Percentiles rank a stretch among this genome's conserved stretches.
Evolutionary conservation across 2,329 filamentous ascomycete species (phyloP).

Genomic region (Fusarium sp.): DNA sequence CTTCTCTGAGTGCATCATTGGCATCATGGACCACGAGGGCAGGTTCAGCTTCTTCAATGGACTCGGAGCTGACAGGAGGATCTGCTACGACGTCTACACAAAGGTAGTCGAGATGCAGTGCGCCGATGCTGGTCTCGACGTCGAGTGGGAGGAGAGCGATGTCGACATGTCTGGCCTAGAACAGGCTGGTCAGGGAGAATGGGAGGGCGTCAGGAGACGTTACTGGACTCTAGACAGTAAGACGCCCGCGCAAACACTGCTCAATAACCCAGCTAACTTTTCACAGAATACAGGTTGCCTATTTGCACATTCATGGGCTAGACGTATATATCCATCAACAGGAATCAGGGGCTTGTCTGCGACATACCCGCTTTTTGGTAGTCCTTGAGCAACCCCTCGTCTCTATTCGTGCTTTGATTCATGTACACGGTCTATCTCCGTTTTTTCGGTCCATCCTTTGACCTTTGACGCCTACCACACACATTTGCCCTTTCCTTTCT

Average conservation of each 20-base stretch:
- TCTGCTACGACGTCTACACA: slow-evolving; percentile 97
- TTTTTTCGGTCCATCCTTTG: slow-evolving; percentile 36
- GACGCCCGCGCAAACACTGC: slow-evolving; percentile 42
- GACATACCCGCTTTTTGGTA: slow-evolving; percentile 27
- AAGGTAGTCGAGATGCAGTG: slow-evolving; percentile 93
- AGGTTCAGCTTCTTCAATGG: slow-evolving; percentile 91
- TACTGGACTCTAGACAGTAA: slow-evolving; percentile 88
- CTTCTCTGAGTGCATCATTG: slow-evolving; percentile 88
- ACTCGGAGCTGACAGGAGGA: slow-evolving; percentile 87
- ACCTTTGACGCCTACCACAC: slow-evolving; percentile 26
- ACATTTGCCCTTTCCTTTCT: slow-evolving; percentile 27
- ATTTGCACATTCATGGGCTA: slow-evolving; percentile 79
- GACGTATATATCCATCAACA: slow-evolving; percentile 30
- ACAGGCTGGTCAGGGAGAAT: slow-evolving; percentile 76
- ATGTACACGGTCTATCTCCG: slow-evolving; percentile 38
- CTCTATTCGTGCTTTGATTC: slow-evolving; percentile 31
- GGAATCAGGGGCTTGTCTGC: slow-evolving; percentile 14
- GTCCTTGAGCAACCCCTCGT: slow-evolving; percentile 21
- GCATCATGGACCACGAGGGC: slow-evolving; percentile 76
- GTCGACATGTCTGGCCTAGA: slow-evolving; percentile 76
- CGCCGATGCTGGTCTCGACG: slow-evolving; percentile 87
- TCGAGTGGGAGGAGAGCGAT: slow-evolving; percentile 82
- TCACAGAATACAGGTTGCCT: slow-evolving; percentile 75
- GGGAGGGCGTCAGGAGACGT: slow-evolving; percentile 86
- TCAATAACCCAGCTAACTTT: slow-evolving; percentile 39